Percentiles rank a stretch among this genome's conserved stretches.
phyloP scores from a whole-genome alignment of 2,329 filamentous ascomycete genomes.

The Didymella pinodella region DNA sequence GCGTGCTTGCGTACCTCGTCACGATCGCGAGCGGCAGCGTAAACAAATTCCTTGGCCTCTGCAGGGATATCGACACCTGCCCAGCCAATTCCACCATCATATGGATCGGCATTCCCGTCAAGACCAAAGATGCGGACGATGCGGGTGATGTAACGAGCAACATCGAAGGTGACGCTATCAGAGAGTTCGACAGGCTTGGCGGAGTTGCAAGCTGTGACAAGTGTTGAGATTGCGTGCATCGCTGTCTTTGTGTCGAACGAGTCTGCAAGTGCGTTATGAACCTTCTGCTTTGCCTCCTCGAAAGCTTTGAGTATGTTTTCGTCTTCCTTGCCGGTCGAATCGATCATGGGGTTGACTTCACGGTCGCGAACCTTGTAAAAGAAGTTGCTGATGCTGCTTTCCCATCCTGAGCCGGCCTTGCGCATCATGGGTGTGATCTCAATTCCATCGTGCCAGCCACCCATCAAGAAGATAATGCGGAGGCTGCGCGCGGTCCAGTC shows the following conservation, averaged over 20 bases:
- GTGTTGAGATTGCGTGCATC: slow-evolving; percentile 78
- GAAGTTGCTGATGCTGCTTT: slow-evolving; percentile 77
- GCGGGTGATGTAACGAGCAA: slow-evolving; percentile 81
- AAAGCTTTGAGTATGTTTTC: slow-evolving; percentile 59
- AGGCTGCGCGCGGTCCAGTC: slow-evolving; percentile 81
- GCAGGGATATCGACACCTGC: slow-evolving; percentile 69
- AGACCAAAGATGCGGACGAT: slow-evolving; percentile 87
- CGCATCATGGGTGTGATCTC: slow-evolving; percentile 88
- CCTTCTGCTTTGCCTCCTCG: slow-evolving; percentile 62
- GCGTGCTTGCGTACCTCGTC: slow-evolving; percentile 66
- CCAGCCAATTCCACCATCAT: slow-evolving; percentile 66
- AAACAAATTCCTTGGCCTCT: slow-evolving; percentile 66
- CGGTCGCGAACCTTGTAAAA: slow-evolving; percentile 66
- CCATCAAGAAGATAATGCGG: slow-evolving; percentile 85
- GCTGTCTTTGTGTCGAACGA: slow-evolving; percentile 87
- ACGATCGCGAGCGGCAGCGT: slow-evolving; percentile 64
- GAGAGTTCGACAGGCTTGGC: slow-evolving; percentile 53
- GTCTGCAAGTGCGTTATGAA: slow-evolving; percentile 75
- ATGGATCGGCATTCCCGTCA: slow-evolving; percentile 62
- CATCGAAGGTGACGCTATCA: slow-evolving; percentile 57
- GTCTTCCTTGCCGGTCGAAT: slow-evolving; percentile 43
- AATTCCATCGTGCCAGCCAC: slow-evolving; percentile 88
- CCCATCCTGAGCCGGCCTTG: slow-evolving; percentile 77
- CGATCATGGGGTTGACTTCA: slow-evolving; percentile 47
- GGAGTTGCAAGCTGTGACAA: slow-evolving; percentile 80